phyloP scores from a whole-genome alignment of 129 eudicot genomes.

The Artemisia tridentata region DNA sequence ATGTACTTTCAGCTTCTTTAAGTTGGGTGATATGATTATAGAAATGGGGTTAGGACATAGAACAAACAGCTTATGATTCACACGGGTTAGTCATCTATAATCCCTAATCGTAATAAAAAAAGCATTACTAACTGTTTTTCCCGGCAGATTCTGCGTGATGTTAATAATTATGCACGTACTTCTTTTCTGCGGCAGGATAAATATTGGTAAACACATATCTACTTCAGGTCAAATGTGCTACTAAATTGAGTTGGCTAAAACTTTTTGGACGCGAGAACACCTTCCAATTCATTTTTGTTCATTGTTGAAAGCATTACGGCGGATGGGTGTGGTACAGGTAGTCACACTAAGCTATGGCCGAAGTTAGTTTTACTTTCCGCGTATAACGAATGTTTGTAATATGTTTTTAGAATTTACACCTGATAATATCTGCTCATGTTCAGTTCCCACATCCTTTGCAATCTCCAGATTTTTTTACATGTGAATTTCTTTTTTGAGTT shows the following conservation, averaged over 20 bases:
- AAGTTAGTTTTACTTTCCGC: no score
- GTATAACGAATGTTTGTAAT: no score
- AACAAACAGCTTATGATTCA: constrained; percentile 35
- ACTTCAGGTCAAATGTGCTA: background rate
- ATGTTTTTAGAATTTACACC: no score
- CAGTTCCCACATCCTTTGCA: no score
- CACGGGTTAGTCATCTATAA: constrained; percentile 50
- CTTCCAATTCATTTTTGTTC: constrained; percentile 1
- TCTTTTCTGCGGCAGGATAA: constrained; percentile 20
- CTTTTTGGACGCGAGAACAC: background rate
- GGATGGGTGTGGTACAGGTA: no score
- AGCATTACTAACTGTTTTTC: background rate
- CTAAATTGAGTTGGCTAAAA: background rate
- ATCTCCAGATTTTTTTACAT: no score
- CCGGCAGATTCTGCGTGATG: background rate
- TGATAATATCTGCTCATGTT: no score
- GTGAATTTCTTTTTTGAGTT: no score
- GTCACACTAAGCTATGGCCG: no score
- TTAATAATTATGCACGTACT: background rate
- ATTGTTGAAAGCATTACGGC: constrained; percentile 2
- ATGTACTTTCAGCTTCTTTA: no score
- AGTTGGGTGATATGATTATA: no score
- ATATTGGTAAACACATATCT: constrained; percentile 15
- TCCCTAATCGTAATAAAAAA: no score
- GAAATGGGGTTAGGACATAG: constrained; percentile 33